These are phyloP conservation scores for Nemania diffusa DNA, from an alignment of 2,329 filamentous ascomycete species.

Conservation along the genomic window DNA sequence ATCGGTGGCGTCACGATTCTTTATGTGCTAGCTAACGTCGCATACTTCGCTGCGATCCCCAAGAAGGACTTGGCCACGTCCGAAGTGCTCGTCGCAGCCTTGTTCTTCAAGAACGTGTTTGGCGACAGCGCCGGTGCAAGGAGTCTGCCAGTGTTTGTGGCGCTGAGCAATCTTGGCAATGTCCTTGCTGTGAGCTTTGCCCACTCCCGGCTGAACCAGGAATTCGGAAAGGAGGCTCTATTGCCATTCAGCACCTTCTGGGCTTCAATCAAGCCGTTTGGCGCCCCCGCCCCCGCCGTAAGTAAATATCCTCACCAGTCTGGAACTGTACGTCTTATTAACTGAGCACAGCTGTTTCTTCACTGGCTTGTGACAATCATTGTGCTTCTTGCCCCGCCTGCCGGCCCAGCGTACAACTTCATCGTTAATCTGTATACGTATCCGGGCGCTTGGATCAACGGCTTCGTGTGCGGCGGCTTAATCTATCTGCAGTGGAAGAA, in stretches of 20 bases:
- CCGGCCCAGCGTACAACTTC: conserved; percentile 76
- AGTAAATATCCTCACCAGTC: conserved; percentile 34
- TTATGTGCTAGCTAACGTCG: conserved; percentile 72
- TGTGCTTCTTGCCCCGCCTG: conserved; percentile 72
- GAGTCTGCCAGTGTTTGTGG: conserved; percentile 66
- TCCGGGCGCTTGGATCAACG: conserved; percentile 64
- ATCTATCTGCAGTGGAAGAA: conserved; percentile 63
- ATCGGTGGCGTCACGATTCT: conserved; percentile 68
- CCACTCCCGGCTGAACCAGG: conserved; percentile 69
- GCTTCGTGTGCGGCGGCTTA: conserved; percentile 61
- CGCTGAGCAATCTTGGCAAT: conserved; percentile 70
- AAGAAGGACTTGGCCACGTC: conserved; percentile 67
- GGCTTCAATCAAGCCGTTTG: conserved; percentile 75
- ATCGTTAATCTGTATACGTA: conserved; percentile 67
- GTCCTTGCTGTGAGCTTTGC: conserved; percentile 70
- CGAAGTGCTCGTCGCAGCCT: conserved; percentile 68
- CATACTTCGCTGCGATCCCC: conserved; percentile 72
- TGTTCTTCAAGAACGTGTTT: conserved; percentile 72
- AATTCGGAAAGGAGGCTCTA: conserved; percentile 76
- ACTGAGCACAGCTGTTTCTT: conserved; percentile 60
- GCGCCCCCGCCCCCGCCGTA: conserved; percentile 68
- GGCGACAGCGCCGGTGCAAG: conserved; percentile 63
- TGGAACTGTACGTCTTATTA: not conserved
- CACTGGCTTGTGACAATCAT: conserved; percentile 74
- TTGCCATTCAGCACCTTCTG: conserved; percentile 73